phyloP scores from a whole-genome alignment of 768 basidiomycete species.

The Candolleomyces eurysporus region DNA sequence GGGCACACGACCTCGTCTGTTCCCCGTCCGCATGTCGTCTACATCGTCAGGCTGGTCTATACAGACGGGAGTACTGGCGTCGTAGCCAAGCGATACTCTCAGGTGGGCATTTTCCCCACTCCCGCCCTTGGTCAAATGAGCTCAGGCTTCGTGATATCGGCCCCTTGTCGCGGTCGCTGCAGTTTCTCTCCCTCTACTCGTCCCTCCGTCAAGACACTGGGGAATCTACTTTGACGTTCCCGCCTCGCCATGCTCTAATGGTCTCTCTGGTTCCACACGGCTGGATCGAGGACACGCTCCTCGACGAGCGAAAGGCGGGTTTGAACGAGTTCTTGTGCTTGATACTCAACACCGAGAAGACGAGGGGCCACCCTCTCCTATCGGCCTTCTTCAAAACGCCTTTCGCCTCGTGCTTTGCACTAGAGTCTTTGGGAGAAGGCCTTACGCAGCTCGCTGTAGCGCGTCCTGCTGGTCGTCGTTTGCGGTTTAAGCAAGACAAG shows the following conservation, averaged over 20 bases:
- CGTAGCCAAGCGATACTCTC: slow-evolving; percentile 41
- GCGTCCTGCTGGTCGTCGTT: neutral
- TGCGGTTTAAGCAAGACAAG: slow-evolving; percentile 4
- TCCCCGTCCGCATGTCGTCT: slow-evolving; percentile 47
- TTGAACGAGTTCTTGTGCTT: slow-evolving; percentile 40
- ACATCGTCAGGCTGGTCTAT: slow-evolving; percentile 34
- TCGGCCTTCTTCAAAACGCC: slow-evolving; percentile 36
- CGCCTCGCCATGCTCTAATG: slow-evolving; percentile 50
- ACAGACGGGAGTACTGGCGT: slow-evolving; percentile 30
- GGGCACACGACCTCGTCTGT: slow-evolving; percentile 46
- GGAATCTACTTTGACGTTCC: slow-evolving; percentile 32
- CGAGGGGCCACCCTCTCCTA: slow-evolving; percentile 31
- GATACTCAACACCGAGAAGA: slow-evolving; percentile 35
- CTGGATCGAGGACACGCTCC: slow-evolving; percentile 52
- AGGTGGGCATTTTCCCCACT: slow-evolving; percentile 27
- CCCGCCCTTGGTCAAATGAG: neutral
- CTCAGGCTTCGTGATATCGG: neutral
- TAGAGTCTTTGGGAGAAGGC: slow-evolving; percentile 34
- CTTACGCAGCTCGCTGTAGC: slow-evolving; percentile 5
- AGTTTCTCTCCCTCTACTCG: slow-evolving; percentile 39
- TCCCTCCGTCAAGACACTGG: slow-evolving; percentile 22
- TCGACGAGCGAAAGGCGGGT: slow-evolving; percentile 50
- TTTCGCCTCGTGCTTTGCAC: slow-evolving; percentile 41
- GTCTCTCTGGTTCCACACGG: slow-evolving; percentile 49
- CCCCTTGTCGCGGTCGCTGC: neutral